A percentile compares a stretch with the other conserved stretches of the same genome.
phyloP scores from a whole-genome alignment of 1,284 basidiomycete species.

The Puccinia polysora region DNA sequence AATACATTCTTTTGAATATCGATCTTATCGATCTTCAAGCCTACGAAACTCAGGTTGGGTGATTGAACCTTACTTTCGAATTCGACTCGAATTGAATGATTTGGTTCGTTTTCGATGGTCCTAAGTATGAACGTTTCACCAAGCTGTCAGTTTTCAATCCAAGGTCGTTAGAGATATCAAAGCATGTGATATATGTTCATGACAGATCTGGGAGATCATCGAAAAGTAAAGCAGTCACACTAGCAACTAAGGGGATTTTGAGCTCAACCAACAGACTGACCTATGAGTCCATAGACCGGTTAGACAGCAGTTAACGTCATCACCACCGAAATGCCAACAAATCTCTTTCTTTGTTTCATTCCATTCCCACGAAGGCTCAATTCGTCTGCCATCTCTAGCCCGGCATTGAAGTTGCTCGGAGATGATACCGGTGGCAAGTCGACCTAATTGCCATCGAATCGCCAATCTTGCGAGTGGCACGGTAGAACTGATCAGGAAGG shows the following conservation, averaged over 20 bases:
- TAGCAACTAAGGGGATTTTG: neutral
- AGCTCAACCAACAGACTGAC: neutral
- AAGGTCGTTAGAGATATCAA: neutral
- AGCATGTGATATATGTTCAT: neutral
- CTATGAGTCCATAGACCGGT: slow-evolving; percentile 22
- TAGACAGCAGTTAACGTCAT: slow-evolving; percentile 11
- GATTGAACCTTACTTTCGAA: slow-evolving; percentile 1
- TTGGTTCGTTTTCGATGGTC: slow-evolving; percentile 17
- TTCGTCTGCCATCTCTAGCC: neutral
- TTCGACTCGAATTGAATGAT: slow-evolving; percentile 8
- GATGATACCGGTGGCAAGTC: neutral
- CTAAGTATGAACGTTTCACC: neutral
- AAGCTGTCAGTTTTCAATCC: neutral
- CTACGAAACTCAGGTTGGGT: slow-evolving; percentile 7
- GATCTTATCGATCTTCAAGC: slow-evolving; percentile 17
- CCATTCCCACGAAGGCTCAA: slow-evolving; percentile 13
- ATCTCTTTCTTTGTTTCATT: slow-evolving; percentile 11
- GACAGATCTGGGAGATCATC: no score
- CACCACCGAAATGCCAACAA: neutral
- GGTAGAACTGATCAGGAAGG: neutral
- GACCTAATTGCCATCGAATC: slow-evolving; percentile 7
- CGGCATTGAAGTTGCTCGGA: slow-evolving; percentile 16
- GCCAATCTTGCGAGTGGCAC: neutral
- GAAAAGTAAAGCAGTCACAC: neutral
- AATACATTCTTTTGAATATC: neutral